Base-by-base conservation (phyloP, 768 basidiomycete species). In the Pleurotus tuber-regium region DNA sequence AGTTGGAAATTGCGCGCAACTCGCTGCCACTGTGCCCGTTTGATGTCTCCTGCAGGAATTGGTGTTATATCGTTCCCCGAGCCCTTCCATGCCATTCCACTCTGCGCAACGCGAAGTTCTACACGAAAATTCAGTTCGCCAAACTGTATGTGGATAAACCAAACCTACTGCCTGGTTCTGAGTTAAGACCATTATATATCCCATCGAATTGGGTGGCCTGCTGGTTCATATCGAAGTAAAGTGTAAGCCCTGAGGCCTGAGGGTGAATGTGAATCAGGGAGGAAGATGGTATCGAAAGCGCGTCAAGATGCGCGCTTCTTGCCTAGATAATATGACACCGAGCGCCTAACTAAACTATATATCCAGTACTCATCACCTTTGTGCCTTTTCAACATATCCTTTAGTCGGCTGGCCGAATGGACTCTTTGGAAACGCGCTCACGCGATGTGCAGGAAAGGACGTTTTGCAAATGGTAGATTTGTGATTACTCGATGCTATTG, bases 51-150 rank as follows among this genome's bases (percentile, higher is more conserved):
- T 2, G 82, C 76, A 10, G 83, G 73, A 52, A 95, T 76, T 9
- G 87, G 83, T 10, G 76, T 75, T 35, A 85, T 78, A 36, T 85
- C 83, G 11, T 73, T 77, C 14, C 90, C 89, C 41, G 81, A 79
- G 36, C 82, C 87, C 56, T 87, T 98, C 97, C 97, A 98, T 4
- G 92, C 97, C 75, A 98, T 86, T 39, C 97, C 97, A 58, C 86
- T 89, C 41, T 77, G 63, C 9, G 93, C 94, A 59, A 99, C 77
- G 57, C 97, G 92, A 55, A 98, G 77, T 73, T 91, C 89, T 92
- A 58, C 11, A n/a, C 24, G 31, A 48, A 10, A 9, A 12, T 48
- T 6, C 31, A 31, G 8, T 14, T 29, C 12, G 5, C 12, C 14
- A 7, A n/a, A 4, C 18, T 14, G 23, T 6, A 11, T 33, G 19